A percentile compares a stretch with the other conserved stretches of the same genome.
phyloP scores from a whole-genome alignment of 108 stramenopile species.

The Schizochytrium sp. region DNA sequence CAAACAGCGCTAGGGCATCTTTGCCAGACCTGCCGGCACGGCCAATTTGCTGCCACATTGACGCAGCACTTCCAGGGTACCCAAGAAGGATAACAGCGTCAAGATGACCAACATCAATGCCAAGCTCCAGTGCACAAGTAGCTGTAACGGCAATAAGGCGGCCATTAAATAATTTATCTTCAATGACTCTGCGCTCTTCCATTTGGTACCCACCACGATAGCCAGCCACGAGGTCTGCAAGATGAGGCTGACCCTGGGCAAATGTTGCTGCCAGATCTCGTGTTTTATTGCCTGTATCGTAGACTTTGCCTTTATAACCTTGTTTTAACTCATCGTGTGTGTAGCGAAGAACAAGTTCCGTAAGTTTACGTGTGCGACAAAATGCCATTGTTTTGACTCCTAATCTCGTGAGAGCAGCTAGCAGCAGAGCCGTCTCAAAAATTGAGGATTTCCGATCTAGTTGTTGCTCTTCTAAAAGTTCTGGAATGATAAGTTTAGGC shows the following conservation, averaged over 20 bases:
- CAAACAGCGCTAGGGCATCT: slow-evolving; percentile 82
- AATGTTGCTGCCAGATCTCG: not conserved
- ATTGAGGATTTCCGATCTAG: slow-evolving; percentile 63
- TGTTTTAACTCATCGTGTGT: slow-evolving; percentile 68
- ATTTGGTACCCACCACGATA: slow-evolving; percentile 95
- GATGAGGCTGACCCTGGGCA: slow-evolving; percentile 62
- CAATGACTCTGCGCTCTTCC: slow-evolving; percentile 86
- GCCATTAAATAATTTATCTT: slow-evolving; percentile 85
- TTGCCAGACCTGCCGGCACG: slow-evolving; percentile 87
- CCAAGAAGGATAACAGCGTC: slow-evolving; percentile 93
- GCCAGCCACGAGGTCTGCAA: slow-evolving; percentile 81
- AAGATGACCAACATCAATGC: slow-evolving; percentile 91
- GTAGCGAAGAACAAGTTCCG: slow-evolving; percentile 82
- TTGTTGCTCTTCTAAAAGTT: not conserved
- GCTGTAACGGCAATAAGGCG: slow-evolving; percentile 89
- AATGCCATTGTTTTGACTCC: slow-evolving; percentile 91
- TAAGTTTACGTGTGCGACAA: slow-evolving; percentile 88
- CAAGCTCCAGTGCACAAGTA: slow-evolving; percentile 91
- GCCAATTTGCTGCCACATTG: slow-evolving; percentile 92
- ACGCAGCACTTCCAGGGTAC: slow-evolving; percentile 81
- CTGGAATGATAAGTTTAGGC: slow-evolving; percentile 58
- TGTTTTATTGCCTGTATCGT: slow-evolving; percentile 11
- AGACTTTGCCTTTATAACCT: slow-evolving; percentile 55
- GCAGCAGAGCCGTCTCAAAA: slow-evolving; percentile 90
- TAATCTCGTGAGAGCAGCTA: slow-evolving; percentile 82